Percentiles rank a stretch among this genome's conserved stretches.
These are phyloP conservation scores for Sphagnurus paluster DNA, from an alignment of 1,284 basidiomycete genomes.

Conservation along the genomic window DNA sequence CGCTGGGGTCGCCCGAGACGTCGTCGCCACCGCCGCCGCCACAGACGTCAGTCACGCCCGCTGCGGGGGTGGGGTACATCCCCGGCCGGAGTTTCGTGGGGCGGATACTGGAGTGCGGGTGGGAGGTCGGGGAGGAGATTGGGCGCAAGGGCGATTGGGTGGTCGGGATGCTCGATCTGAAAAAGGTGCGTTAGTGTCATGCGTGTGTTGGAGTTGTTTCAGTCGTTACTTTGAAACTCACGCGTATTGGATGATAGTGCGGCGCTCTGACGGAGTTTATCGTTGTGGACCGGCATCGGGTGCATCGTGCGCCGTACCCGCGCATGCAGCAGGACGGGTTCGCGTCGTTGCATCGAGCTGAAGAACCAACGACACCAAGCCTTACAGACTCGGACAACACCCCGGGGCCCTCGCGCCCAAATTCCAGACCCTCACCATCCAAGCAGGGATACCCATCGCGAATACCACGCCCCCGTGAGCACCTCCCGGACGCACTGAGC, in stretches of 20 bases:
- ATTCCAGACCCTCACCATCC: conserved; percentile 1
- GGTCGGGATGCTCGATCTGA: conserved; percentile 71
- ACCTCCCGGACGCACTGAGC: too few species aligned
- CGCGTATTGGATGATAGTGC: too few species aligned
- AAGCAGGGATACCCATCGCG: too few species aligned
- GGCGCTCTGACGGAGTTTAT: conserved; percentile 86
- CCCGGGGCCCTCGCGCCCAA: conserved; percentile 9
- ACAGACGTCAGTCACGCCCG: conserved; percentile 13
- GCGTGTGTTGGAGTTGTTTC: too few species aligned
- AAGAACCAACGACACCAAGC: not conserved
- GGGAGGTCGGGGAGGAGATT: conserved; percentile 69
- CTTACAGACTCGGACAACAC: not conserved
- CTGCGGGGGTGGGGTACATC: conserved; percentile 62
- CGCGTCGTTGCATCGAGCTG: too few species aligned
- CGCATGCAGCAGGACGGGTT: conserved; percentile 24
- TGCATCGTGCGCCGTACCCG: conserved; percentile 71
- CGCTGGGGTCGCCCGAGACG: not conserved
- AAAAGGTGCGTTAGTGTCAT: conserved; percentile 81
- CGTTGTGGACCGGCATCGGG: conserved; percentile 73
- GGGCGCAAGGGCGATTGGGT: conserved; percentile 81
- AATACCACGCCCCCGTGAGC: too few species aligned
- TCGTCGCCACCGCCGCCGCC: conserved; percentile 9
- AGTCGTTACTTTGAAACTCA: too few species aligned
- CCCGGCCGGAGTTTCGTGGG: conserved; percentile 86
- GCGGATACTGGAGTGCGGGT: conserved; percentile 75